Evolutionary conservation across 805 yeast genomes (phyloP), one percentile per base, ranked within the genome.

Genomic region (Candida broadrunensis): DNA sequence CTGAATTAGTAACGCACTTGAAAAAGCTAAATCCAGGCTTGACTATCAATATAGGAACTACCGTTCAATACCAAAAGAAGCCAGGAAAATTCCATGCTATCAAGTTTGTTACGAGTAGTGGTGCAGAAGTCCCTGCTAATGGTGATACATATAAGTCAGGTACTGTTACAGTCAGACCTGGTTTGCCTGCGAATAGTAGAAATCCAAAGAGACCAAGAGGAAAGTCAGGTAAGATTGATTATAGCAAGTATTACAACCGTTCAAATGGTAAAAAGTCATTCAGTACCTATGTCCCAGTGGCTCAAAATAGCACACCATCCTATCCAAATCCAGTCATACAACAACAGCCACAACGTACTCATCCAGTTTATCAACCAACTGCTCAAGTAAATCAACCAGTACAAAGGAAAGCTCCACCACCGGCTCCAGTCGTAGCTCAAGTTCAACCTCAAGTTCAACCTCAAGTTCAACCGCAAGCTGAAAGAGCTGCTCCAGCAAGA

Each of bases 111-210:
- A 60, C 74, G 31, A 84, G 83, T 35, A 73, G 71, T 11, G 63
- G 63, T 6, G 36, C 49, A 4, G 57, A 78, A n/a, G 83, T 85
- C 21, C 95, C 95, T 9, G 54, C 52, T 9, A 59, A 77, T 48
- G 73, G 85, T 33, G 98, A 93, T 60, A 44, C 67, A 9, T 93
- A 93, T 70, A 93, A 93, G 67, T 88, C 97, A 3, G 86, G 95
- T 47, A 80, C 87, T 0, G 90, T 93, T 19, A 81, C 79, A 31
- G 96, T 88, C 14, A 78, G 81, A 35, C 77, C 76, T 34, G 99
- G 99, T 13, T 71, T 78, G 46, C 89, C 96, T 5, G 81, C 87
- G 0, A 77, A 70, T 43, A 77, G 93, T 11, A 67, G 57, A n/a
- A 83, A 89, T 16, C 83, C 80, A 25, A 80, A 81, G 52, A 80